A percentile compares a stretch with the other conserved stretches of the same genome.
Conservation (phyloP, 2,329 filamentous ascomycete genomes). For the Rutstroemia sp. region DNA sequence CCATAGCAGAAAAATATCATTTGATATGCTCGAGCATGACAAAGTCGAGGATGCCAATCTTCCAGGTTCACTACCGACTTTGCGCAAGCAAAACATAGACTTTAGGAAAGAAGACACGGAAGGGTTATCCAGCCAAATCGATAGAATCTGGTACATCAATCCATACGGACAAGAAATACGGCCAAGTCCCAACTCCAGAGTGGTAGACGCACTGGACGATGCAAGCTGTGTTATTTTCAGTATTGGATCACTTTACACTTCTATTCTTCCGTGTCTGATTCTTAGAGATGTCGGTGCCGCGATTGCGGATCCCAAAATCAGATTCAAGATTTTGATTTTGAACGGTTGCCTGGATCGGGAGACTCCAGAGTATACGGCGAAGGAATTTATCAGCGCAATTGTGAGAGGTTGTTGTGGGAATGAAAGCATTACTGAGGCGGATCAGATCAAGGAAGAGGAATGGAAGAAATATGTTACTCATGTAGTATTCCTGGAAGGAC, state of each 20-base stretch:
- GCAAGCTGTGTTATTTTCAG: constrained; percentile 75
- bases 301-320: constrained; percentile 39
- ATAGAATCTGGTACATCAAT: constrained; percentile 93
- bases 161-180: constrained; percentile 96
- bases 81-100: constrained; percentile 72
- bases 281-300: constrained; percentile 67
- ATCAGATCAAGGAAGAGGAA: constrained; percentile 32
- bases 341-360: constrained; percentile 83
- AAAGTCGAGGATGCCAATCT: constrained; percentile 72
- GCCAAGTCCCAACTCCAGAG: constrained; percentile 74
- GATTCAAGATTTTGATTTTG: constrained; percentile 60
- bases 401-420: constrained; percentile 51
- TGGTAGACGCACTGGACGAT: constrained; percentile 58
- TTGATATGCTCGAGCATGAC: constrained; percentile 50
- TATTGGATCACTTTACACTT: constrained; percentile 91
- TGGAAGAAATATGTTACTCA: constrained; percentile 73
- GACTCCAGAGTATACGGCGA: constrained; percentile 68
- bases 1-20: constrained; percentile 16
- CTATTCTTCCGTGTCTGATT: constrained; percentile 75
- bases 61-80: constrained; percentile 70
- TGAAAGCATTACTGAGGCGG: constrained; percentile 22
- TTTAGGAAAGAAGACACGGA: constrained; percentile 72
- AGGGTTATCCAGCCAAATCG: constrained; percentile 70
- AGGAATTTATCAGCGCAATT: constrained; percentile 78
- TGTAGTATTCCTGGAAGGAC: constrained; percentile 69